These are phyloP conservation scores for Epithemia pelagica DNA, from an alignment of 108 stramenopile genomes.

Conservation along the genomic window DNA sequence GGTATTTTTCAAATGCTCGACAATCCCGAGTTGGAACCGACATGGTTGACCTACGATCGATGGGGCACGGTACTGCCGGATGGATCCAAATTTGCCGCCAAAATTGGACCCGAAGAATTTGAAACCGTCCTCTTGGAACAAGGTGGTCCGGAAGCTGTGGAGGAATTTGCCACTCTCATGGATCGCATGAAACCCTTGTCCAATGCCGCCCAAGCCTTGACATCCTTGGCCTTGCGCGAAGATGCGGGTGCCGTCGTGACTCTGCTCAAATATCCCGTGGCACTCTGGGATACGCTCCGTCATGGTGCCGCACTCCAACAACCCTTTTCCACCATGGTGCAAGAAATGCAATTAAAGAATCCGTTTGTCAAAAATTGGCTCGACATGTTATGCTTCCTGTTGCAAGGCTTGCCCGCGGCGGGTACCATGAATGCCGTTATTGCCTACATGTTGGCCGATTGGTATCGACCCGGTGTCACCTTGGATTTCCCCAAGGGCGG, in stretches of 20 bases:
- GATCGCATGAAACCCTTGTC: conserved; percentile 62
- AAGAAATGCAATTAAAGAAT: conserved; percentile 72
- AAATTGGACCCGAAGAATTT: conserved; percentile 80
- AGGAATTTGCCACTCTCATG: conserved; percentile 67
- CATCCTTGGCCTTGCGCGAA: conserved; percentile 55
- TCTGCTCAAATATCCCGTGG: conserved; percentile 57
- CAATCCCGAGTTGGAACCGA: conserved; percentile 23
- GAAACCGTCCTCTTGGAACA: conserved; percentile 48
- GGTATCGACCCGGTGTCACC: conserved; percentile 80
- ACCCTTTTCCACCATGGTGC: conserved; percentile 57
- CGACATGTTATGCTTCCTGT: conserved; percentile 82
- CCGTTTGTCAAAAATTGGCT: conserved; percentile 87
- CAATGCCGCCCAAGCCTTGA: conserved; percentile 61
- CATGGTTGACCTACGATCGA: conserved; percentile 67
- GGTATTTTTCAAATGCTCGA: conserved; percentile 90
- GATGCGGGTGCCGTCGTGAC: conserved; percentile 53
- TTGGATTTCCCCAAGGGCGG: conserved; percentile 92
- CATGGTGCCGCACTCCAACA: conserved; percentile 58
- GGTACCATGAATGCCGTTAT: conserved; percentile 89
- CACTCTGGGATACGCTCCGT: conserved; percentile 46
- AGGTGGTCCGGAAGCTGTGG: conserved; percentile 62
- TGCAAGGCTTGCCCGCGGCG: conserved; percentile 84
- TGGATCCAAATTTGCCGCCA: conserved; percentile 65
- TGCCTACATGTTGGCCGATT: conserved; percentile 92
- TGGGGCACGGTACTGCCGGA: conserved; percentile 85